Conservation (phyloP, 2,329 filamentous ascomycete genomes). For the Aspergillus caelatus region DNA sequence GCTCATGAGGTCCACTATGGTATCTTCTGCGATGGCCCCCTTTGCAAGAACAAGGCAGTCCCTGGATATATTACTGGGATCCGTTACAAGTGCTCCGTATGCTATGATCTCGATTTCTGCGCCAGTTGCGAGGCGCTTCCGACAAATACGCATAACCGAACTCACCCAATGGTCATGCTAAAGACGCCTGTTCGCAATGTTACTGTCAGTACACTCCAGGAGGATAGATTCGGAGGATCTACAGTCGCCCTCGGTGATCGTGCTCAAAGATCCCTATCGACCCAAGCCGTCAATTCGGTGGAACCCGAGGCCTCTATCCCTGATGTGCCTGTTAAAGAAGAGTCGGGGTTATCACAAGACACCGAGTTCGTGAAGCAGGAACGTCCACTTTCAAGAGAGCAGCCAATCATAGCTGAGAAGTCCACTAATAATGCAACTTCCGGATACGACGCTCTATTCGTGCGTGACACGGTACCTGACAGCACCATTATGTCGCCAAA, state of each 20-base stretch:
- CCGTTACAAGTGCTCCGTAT: conserved; percentile 97
- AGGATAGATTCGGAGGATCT: conserved; percentile 68
- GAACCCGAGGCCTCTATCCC: conserved; percentile 11
- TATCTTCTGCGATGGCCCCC: conserved; percentile 91
- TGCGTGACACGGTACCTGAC: conserved; percentile 77
- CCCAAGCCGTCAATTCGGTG: conserved; percentile 56
- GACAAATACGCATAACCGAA: conserved; percentile 82
- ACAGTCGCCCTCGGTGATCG: conserved; percentile 75
- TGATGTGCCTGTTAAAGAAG: conserved; percentile 8
- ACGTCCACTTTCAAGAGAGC: conserved; percentile 36
- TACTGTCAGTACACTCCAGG: conserved; percentile 80
- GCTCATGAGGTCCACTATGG: conserved; percentile 68
- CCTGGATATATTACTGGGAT: conserved; percentile 72
- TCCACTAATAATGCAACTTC: conserved; percentile 36
- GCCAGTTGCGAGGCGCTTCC: conserved; percentile 90
- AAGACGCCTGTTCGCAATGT: conserved; percentile 89
- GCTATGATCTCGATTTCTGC: conserved; percentile 93
- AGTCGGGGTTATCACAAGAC: conserved; percentile 8
- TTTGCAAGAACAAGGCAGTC: conserved; percentile 65
- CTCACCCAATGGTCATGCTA: conserved; percentile 97
- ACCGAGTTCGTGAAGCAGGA: conserved; percentile 46
- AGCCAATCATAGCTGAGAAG: conserved; percentile 19
- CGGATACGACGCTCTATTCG: conserved; percentile 66
- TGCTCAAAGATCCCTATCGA: conserved; percentile 38
- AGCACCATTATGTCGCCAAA: conserved; percentile 72